These are phyloP conservation scores for Jaapia argillacea DNA, from an alignment of 768 basidiomycete species.

Conservation along the genomic window DNA sequence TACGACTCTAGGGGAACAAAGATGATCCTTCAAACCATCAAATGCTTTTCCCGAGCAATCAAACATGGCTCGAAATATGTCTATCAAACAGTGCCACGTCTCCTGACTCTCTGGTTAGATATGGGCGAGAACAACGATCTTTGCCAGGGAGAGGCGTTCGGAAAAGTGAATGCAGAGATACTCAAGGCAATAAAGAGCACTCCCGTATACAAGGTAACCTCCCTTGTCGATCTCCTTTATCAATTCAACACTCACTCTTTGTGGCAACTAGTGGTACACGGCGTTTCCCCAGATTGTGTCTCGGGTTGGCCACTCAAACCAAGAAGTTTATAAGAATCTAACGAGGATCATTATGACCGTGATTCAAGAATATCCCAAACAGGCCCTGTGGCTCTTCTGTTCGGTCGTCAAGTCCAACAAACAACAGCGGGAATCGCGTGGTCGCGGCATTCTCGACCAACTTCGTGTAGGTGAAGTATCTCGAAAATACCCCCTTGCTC, in stretches of 20 bases:
- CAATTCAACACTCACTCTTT: background rate
- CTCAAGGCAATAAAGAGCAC: slow-evolving; percentile 44
- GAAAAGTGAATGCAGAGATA: slow-evolving; percentile 48
- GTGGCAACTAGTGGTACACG: slow-evolving; percentile 69
- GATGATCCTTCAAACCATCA: slow-evolving; percentile 59
- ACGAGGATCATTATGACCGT: slow-evolving; percentile 60
- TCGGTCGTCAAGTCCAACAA: slow-evolving; percentile 84
- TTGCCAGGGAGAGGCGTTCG: slow-evolving; percentile 27
- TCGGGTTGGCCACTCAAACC: slow-evolving; percentile 70
- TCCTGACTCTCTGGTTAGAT: slow-evolving; percentile 93
- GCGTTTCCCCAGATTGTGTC: slow-evolving; percentile 97
- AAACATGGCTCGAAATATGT: slow-evolving; percentile 86
- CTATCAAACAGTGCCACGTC: slow-evolving; percentile 89
- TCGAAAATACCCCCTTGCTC: no score
- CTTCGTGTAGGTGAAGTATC: slow-evolving; percentile 52
- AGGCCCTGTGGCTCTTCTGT: slow-evolving; percentile 88
- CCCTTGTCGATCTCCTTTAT: background rate
- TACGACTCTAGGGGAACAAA: slow-evolving; percentile 36
- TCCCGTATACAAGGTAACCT: slow-evolving; percentile 69
- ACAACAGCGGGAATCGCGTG: slow-evolving; percentile 45
- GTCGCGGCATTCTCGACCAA: slow-evolving; percentile 43
- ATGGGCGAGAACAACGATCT: slow-evolving; percentile 50
- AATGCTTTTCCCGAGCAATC: slow-evolving; percentile 61
- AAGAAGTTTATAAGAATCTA: slow-evolving; percentile 49
- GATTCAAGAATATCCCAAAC: slow-evolving; percentile 77